A percentile compares a stretch with the other conserved stretches of the same genome.
Conservation (phyloP, 305 asterid species). For the Ajuga reptans region DNA sequence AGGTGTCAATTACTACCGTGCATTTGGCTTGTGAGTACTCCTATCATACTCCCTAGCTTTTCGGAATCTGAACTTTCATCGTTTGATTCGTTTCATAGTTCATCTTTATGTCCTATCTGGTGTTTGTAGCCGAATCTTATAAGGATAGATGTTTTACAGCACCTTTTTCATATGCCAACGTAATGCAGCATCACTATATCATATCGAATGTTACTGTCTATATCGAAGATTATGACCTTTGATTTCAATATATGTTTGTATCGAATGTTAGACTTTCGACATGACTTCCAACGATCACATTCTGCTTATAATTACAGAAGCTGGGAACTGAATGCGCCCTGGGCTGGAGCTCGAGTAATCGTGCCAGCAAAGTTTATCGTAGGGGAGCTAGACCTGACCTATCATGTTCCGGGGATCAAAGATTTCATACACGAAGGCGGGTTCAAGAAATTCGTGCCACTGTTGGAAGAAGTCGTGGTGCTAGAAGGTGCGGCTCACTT, state of each 20-base stretch:
- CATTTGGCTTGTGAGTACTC: slow-evolving; percentile 33
- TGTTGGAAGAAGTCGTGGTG: slow-evolving; percentile 41
- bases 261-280: too few species aligned
- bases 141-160: too few species aligned
- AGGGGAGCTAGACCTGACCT: slow-evolving; percentile 35
- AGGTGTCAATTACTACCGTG: slow-evolving; percentile 55
- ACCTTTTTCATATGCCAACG: too few species aligned
- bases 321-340: slow-evolving; percentile 43
- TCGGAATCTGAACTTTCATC: background rate
- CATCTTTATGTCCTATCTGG: too few species aligned
- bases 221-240: too few species aligned
- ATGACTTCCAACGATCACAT: too few species aligned
- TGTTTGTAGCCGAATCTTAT: too few species aligned
- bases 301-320: slow-evolving; percentile 22
- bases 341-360: slow-evolving; percentile 32
- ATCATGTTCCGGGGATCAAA: slow-evolving; percentile 31
- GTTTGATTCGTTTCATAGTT: too few species aligned
- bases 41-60: background rate
- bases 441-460: slow-evolving; percentile 35
- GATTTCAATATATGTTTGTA: too few species aligned
- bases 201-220: too few species aligned
- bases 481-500: slow-evolving; percentile 48
- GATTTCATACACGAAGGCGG: slow-evolving; percentile 42
- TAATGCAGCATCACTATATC: too few species aligned
- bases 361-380: slow-evolving; percentile 41